A percentile compares a stretch with the other conserved stretches of the same genome.
Evolutionary conservation across 495 filamentous ascomycete genomes (phyloP).

Genomic region (Jackrogersella multiformis): DNA sequence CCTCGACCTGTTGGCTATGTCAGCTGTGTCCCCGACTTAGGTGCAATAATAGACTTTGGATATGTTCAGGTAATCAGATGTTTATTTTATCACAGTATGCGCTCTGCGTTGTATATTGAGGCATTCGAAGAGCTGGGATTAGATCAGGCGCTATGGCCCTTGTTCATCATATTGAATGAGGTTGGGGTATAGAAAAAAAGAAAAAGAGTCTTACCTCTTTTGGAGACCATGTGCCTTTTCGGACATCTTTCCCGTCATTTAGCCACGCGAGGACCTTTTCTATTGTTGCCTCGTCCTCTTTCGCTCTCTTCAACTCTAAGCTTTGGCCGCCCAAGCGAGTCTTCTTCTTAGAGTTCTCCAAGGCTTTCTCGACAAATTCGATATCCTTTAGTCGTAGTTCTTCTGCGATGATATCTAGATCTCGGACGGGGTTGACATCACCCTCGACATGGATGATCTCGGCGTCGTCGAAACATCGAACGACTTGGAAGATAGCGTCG

Average conservation of each 20-base stretch:
- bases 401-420: conserved; percentile 95
- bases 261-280: conserved; percentile 85
- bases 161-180: conserved; percentile 85
- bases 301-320: conserved; percentile 97
- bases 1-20: conserved; percentile 76
- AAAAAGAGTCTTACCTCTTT: conserved; percentile 84
- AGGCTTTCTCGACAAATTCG: conserved; percentile 95
- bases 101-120: conserved; percentile 75
- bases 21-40: conserved; percentile 40
- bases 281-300: conserved; percentile 92
- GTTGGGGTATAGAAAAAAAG: neutral
- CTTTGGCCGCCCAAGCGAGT: conserved; percentile 94
- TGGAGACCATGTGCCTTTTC: conserved; percentile 85
- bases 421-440: conserved; percentile 92
- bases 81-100: conserved; percentile 80
- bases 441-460: conserved; percentile 99
- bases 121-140: conserved; percentile 99
- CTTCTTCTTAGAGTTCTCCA: conserved; percentile 89
- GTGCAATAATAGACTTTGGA: conserved; percentile 39
- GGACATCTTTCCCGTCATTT: conserved; percentile 88
- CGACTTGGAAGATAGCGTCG: conserved; percentile 99
- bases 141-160: conserved; percentile 92
- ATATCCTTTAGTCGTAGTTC: conserved; percentile 98
- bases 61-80: conserved; percentile 63
- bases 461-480: conserved; percentile 98